A percentile compares a stretch with the other conserved stretches of the same genome.
These are phyloP conservation scores for Candida golubevii DNA, from an alignment of 805 yeast genomes.

Conservation along the genomic window DNA sequence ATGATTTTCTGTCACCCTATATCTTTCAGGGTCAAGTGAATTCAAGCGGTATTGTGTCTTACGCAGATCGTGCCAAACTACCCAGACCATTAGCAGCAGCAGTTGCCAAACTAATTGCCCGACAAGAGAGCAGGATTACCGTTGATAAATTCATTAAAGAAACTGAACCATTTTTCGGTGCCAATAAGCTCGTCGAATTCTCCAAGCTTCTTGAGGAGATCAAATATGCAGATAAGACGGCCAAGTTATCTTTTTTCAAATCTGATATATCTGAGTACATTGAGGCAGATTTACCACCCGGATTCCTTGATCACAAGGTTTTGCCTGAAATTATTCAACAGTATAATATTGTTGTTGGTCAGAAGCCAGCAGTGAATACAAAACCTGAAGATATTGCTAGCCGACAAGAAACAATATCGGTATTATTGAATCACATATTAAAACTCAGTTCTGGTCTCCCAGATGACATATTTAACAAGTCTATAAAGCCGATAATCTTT, in stretches of 20 bases:
- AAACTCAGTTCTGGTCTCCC: constrained; percentile 29
- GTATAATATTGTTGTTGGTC: constrained; percentile 22
- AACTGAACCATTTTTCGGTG: constrained; percentile 21
- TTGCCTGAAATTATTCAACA: constrained; percentile 66
- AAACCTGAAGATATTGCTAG: constrained; percentile 27
- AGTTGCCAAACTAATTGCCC: constrained; percentile 36
- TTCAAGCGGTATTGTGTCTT: not conserved
- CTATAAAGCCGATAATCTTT: constrained; percentile 60
- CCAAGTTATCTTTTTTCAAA: constrained; percentile 45
- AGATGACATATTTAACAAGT: constrained; percentile 32
- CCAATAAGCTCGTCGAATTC: constrained; percentile 48
- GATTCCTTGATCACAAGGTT: constrained; percentile 51
- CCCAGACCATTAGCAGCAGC: constrained; percentile 36
- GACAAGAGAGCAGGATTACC: constrained; percentile 28
- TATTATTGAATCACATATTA: constrained; percentile 40
- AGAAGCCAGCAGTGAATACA: constrained; percentile 24
- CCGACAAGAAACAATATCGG: constrained; percentile 35
- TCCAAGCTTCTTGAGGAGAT: constrained; percentile 53
- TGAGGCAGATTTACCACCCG: constrained; percentile 42
- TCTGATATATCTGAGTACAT: constrained; percentile 24
- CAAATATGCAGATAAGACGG: constrained; percentile 47
- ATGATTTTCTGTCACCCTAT: constrained; percentile 1
- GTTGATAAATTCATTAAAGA: constrained; percentile 27
- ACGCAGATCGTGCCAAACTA: constrained; percentile 15
- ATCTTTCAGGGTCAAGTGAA: not conserved